These are phyloP conservation scores for Annulohypoxylon truncatum DNA, from an alignment of 2,329 filamentous ascomycete genomes.

Conservation along the genomic window DNA sequence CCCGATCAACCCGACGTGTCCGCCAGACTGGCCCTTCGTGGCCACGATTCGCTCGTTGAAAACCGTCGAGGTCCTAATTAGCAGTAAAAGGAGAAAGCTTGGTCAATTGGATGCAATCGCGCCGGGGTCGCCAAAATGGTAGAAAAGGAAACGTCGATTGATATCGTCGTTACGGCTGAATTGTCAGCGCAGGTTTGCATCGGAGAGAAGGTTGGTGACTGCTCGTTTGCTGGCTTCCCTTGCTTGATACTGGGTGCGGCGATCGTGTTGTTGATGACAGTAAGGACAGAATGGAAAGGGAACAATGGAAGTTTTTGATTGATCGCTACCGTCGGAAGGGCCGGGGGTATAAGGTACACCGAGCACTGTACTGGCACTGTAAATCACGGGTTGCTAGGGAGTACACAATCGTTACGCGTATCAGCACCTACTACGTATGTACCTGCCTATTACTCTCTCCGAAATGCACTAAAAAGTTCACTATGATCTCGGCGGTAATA, in stretches of 20 bases:
- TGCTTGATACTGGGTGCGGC: conserved; percentile 28
- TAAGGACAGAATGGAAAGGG: conserved; percentile 43
- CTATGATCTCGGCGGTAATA: conserved; percentile 32
- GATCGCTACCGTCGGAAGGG: conserved; percentile 41
- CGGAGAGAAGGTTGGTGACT: conserved; percentile 23
- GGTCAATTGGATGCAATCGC: conserved; percentile 37
- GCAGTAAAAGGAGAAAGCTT: conserved; percentile 6
- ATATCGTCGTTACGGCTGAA: conserved; percentile 12
- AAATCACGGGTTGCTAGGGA: conserved; percentile 15
- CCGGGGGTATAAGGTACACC: conserved; percentile 39
- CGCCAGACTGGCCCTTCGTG: conserved; percentile 56
- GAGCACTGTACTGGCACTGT: conserved; percentile 35
- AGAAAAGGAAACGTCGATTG: conserved; percentile 24
- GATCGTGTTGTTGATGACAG: conserved; percentile 42
- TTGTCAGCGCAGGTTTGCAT: conserved; percentile 28
- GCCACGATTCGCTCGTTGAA: conserved; percentile 38
- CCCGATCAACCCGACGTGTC: conserved; percentile 57
- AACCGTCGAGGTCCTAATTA: conserved; percentile 17
- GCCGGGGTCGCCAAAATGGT: conserved; percentile 25
- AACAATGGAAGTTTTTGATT: conserved; percentile 44
- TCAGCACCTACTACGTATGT: not conserved
- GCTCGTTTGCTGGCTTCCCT: conserved; percentile 28
- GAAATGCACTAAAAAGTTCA: conserved; percentile 15
- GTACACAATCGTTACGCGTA: conserved; percentile 14
- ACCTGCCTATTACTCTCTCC: conserved; percentile 1